Base-by-base conservation (phyloP, 345 rosid genomes). In the Linum usitatissimum region DNA sequence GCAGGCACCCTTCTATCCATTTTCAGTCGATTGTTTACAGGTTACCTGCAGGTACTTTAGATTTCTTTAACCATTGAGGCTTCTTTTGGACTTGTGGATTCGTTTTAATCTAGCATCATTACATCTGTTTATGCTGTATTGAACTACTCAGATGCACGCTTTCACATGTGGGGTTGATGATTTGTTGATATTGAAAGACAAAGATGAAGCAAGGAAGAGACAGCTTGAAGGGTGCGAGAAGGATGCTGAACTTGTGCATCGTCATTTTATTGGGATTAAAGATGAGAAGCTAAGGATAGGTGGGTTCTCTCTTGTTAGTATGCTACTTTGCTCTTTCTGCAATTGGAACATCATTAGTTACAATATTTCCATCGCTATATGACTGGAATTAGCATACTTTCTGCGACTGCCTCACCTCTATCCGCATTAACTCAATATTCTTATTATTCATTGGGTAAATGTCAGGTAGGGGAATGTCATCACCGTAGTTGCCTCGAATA, bases 101-200 rank as follows among this genome's bases (percentile, higher is more conserved):
- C 51, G 30, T 62, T 30, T 49, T 34, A 34, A 34, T 34, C 42
- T 30, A 34, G 18, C 66, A 53, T 64, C 66, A 21, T 57, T 64
- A 40, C 64, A 71, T 73, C 72, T 75, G 53, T 57, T 55, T 61
- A 23, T 49, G 65, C 58, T 71, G 30, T 15, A 36, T 77, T 59
- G 68, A 70, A 66, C 78, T 71, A 65, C 83, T 71, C 83, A 93
- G 97, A 82, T 72, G 84, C 99, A 90, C 69, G 99, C 96, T 58
- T 90, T 93, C 76, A 93, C 99, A 0, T 93, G 99, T 78, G 99
- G 99, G 62, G 88, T 93, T 55, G 97, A 93, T 77, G 99, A 93
- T 77, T 94, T 93, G 69, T 78, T 93, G 73, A 75, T 93, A 64
- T 63, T 73, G 69, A 77, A 83, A 76, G 80, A 74, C 53, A 80